Evolutionary conservation across 2,329 filamentous ascomycete genomes (phyloP), one percentile per base, ranked within the genome.

Genomic region (Venturia nashicola): DNA sequence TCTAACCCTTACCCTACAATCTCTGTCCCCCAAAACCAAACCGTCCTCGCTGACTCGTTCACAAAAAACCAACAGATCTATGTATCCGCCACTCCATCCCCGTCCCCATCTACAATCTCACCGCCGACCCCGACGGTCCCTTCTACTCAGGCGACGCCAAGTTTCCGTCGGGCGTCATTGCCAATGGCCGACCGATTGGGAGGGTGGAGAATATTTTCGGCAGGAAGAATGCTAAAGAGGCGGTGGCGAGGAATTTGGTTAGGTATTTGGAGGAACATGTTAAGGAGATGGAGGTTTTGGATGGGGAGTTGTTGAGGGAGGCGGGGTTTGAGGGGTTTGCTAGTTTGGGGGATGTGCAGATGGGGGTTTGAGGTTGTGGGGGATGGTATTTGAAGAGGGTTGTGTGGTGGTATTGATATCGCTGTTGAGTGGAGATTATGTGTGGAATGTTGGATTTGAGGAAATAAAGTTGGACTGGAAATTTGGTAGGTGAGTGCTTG

Each of bases 141-240:
- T 48, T 51, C 23, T 46, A 34, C 36, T 18, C 20, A 0, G 40
- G 61, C 43, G 12, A 23, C 34, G 61, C 61, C 1, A 34, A 18
- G 16, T 62, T 62, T 12, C 16, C 43, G 12, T 6, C 20, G 5
- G 9, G 12, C 18, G 9, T 39, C 4, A 51, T 62, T 12, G 43
- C 9, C 7, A 5, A 34, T 7, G 61, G 46, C 1, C 11, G 44
- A n/a, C 61, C 61, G n/a, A 54, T 62, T 9, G 61, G 61, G 3
- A 20, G 20, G 8, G 61, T 62, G 1, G 27, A 23, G 14, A 34
- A 51, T 51, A 43, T 62, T 6, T 62, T n/a, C 36, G 61, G 61
- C 12, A 32, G 34, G 61, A 51, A 16, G 42, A 54, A 48, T 23
- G 61, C 61, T 3, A 62, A 62, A 34, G 61, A 62, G 36, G 61